Conservation (phyloP, 2,329 filamentous ascomycete species). For the Trichoderma cornu-damae region DNA sequence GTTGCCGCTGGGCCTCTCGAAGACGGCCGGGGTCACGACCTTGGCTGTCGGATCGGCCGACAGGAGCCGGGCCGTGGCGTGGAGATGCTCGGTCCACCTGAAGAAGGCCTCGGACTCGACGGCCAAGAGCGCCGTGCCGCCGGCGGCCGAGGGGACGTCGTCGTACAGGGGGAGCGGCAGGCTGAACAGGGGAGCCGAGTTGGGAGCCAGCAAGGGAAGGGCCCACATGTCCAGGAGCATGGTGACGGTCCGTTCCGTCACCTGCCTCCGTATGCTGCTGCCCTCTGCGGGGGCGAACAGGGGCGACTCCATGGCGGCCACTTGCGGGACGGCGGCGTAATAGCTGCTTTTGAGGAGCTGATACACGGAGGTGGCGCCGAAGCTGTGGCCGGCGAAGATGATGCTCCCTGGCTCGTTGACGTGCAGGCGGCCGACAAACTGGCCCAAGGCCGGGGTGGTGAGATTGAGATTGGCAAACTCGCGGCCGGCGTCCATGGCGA, state of each 20-base stretch:
- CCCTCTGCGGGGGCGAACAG: slow-evolving; percentile 55
- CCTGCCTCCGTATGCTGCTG: slow-evolving; percentile 57
- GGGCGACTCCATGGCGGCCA: slow-evolving; percentile 47
- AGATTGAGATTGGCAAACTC: slow-evolving; percentile 50
- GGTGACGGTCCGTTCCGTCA: slow-evolving; percentile 61
- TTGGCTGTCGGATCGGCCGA: slow-evolving; percentile 49
- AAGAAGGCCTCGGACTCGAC: slow-evolving; percentile 73
- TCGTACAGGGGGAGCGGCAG: slow-evolving; percentile 68
- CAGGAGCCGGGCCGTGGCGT: slow-evolving; percentile 61
- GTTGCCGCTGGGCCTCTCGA: slow-evolving; percentile 40
- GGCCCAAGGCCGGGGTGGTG: slow-evolving; percentile 45
- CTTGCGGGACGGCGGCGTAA: slow-evolving; percentile 50
- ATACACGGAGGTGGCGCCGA: slow-evolving; percentile 67
- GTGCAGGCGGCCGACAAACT: slow-evolving; percentile 58
- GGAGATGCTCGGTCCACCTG: slow-evolving; percentile 70
- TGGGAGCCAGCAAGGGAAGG: slow-evolving; percentile 61
- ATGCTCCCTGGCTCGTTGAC: slow-evolving; percentile 68
- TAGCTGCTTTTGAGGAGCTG: slow-evolving; percentile 77
- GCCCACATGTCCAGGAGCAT: slow-evolving; percentile 79
- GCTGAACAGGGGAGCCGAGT: slow-evolving; percentile 60
- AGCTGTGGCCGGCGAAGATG: slow-evolving; percentile 74
- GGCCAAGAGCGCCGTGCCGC: slow-evolving; percentile 58
- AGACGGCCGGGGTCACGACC: slow-evolving; percentile 38
- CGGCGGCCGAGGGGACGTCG: slow-evolving; percentile 43
- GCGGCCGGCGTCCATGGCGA: slow-evolving; percentile 58